These are phyloP conservation scores for Mycena floridula DNA, from an alignment of 768 basidiomycete genomes.

Conservation along the genomic window DNA sequence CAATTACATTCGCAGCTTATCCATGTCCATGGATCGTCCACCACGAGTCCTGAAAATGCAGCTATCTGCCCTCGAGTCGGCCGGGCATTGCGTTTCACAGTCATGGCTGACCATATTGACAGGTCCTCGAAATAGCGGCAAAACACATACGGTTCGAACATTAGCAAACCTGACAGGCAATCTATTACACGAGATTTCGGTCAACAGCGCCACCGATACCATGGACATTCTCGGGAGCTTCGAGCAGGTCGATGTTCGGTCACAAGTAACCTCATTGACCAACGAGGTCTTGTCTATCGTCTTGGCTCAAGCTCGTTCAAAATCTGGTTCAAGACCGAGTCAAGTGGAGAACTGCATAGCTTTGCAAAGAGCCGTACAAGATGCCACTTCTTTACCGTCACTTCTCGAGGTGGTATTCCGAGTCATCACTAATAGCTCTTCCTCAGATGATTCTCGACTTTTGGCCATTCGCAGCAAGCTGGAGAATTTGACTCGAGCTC, in stretches of 20 bases:
- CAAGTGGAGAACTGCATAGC: conserved; percentile 12
- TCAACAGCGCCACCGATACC: conserved; percentile 87
- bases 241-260: conserved; percentile 75
- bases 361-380: conserved; percentile 6
- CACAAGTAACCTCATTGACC: conserved; percentile 30
- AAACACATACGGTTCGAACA: conserved; percentile 65
- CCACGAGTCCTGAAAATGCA: conserved; percentile 56
- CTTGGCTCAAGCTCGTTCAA: conserved; percentile 32
- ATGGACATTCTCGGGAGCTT: conserved; percentile 94
- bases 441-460: neutral
- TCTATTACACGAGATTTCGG: conserved; percentile 59
- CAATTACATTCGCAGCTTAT: conserved; percentile 28
- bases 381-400: neutral
- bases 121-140: conserved; percentile 69
- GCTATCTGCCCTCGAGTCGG: conserved; percentile 61
- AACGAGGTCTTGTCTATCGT: conserved; percentile 33
- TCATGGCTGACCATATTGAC: conserved; percentile 89
- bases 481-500: conserved; percentile 10
- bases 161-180: conserved; percentile 70
- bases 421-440: neutral
- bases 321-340: conserved; percentile 20
- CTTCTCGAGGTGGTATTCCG: neutral
- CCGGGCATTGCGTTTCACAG: conserved; percentile 66
- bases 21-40: conserved; percentile 29
- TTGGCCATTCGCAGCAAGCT: conserved; percentile 1